Conservation (phyloP, 2,329 filamentous ascomycete genomes). For the Anthostomella pinea region DNA sequence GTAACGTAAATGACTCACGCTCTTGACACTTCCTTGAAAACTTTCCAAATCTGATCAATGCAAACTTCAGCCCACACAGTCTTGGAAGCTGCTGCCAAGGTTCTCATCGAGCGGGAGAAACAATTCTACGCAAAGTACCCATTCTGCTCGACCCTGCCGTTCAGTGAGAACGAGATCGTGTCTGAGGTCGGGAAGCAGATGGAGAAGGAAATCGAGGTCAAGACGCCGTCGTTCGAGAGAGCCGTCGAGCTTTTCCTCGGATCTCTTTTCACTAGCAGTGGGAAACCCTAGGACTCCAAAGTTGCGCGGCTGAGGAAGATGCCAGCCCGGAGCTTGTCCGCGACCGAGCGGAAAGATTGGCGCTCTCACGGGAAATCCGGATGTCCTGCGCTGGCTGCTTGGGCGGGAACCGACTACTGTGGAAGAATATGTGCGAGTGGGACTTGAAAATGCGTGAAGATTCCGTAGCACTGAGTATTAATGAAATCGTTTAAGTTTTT, state of each 20-base stretch:
- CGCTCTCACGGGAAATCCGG: constrained; percentile 24
- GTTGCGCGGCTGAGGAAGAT: constrained; percentile 4
- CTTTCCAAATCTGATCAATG: constrained; percentile 6
- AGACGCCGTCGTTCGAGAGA: neutral
- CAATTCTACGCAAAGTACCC: constrained; percentile 21
- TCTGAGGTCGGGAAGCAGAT: constrained; percentile 5
- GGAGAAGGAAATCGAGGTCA: constrained; percentile 1
- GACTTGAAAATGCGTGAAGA: constrained; percentile 1
- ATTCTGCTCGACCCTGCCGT: constrained; percentile 14
- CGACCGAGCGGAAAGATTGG: constrained; percentile 19
- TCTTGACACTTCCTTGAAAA: too few species aligned
- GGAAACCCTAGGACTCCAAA: neutral
- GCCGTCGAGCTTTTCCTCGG: neutral
- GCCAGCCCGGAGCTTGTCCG: constrained; percentile 12
- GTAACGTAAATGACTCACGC: too few species aligned
- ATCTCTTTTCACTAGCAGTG: neutral
- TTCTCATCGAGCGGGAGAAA: constrained; percentile 14
- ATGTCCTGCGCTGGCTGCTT: constrained; percentile 24
- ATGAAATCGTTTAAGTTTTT: too few species aligned
- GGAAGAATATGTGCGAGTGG: constrained; percentile 6
- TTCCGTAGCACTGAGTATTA: too few species aligned
- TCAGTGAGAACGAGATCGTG: constrained; percentile 9
- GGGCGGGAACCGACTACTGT: constrained; percentile 18
- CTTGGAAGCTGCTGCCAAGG: constrained; percentile 14
- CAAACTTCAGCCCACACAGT: constrained; percentile 8